Base-by-base conservation (phyloP, 2,329 filamentous ascomycete species). In the Fusarium sambucinum region DNA sequence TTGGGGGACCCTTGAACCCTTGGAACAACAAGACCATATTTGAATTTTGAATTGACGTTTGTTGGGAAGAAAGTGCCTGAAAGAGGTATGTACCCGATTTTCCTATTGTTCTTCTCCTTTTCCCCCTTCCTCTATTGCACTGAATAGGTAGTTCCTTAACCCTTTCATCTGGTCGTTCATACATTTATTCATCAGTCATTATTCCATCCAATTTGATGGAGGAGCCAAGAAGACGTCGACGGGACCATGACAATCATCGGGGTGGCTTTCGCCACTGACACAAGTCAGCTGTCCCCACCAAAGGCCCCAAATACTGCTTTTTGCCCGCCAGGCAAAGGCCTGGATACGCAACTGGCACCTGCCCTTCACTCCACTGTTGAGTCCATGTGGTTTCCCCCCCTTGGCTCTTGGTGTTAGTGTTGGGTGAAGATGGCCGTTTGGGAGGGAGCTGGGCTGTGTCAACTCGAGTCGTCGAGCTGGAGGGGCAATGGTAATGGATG, bases 261-360 rank as follows among this genome's bases (percentile, higher is more conserved):
- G 50, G 72, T 70, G 73, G 72, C 72, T 74, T 74, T 74, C 55
- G 74, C 74, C 74, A 76, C 74, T 68, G 60, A 68, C 55, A 68
- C 67, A 73, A 76, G 75, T 77, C 75, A 77, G 74, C 72, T 76
- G 75, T 42, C 73, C 70, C 75, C 75, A 76, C 74, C 66, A 73
- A 59, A 72, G 63, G 68, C 68, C 37, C 68, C 59, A 53, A 65
- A 70, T 52, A 61, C 64, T 66, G 57, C 55, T 64, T 54, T 38
- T 63, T 52, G 59, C 50, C 59, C 48, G 41, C 42, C 51, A 50
- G 57, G 55, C 54, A 57, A 65, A 55, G 47, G 47, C 63, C 54
- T 66, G 58, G 41, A 59, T 51, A 66, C 50, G 63, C 51, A 50
- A 65, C 40, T 66, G 63, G 30, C 45, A 57, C 52, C 59, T 63